Evolutionary conservation across 495 filamentous ascomycete genomes (phyloP), one percentile per base, ranked within the genome.

Genomic region (Xylaria acuta): DNA sequence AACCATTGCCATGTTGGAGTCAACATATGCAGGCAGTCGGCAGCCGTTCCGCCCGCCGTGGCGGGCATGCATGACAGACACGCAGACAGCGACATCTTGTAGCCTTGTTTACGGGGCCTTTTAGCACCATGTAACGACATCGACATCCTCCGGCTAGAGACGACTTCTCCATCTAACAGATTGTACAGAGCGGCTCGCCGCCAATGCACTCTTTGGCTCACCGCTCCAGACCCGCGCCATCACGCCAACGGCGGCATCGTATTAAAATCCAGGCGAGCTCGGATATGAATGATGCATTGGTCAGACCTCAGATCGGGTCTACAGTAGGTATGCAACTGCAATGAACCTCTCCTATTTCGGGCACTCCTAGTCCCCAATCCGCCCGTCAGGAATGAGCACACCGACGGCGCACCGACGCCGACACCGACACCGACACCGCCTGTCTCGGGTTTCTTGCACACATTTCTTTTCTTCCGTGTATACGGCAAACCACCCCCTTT

Each of bases 91-190:
- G 45, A 30, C 41, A 40, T 36, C 56, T 70, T 72, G 63, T 67
- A 71, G 70, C 70, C 70, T 72, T 72, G 70, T 72, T 72, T 72
- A 72, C 70, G 62, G 70, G 38, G 34, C 63, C 70, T 20, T 40
- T 22, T 3, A 51, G 49, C 20, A 8, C 56, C 68, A 64, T 63
- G 68, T 70, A 63, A 64, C 27, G n/a, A 32, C 25, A n/a, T 43
- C 38, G 59, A 64, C 27, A 34, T 43, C 20, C 51, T 20, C 41
- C 58, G 12, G 54, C 59, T 54, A 27, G 43, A 25, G 43, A 43
- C 2, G 69, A 71, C 69, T 40, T 64, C 32, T 32, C 41, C 68
- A 30, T 53, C 58, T 70, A 70, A 62, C 68, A 70, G 49, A 51
- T 30, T 70, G 58, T 70, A 70, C 68, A 70, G 67, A 47, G 54